Percentiles rank a stretch among this genome's conserved stretches.
Evolutionary conservation across 1,139 yeast genomes (phyloP).

Genomic region (Suhomyces anneliseae): DNA sequence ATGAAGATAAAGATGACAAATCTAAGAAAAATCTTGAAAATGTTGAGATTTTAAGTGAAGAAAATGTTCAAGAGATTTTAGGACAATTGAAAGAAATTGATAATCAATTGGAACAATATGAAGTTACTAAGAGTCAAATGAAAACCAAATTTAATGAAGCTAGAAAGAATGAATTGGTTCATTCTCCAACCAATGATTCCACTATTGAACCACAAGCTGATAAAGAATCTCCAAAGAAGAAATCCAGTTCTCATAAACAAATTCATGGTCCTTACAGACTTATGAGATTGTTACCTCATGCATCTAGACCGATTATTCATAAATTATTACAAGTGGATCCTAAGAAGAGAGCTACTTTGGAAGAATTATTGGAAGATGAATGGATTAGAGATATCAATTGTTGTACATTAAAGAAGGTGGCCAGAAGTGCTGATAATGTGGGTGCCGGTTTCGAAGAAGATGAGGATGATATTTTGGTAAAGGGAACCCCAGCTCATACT

Average conservation of each 20-base stretch:
- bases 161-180: constrained; percentile 12
- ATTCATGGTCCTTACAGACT: constrained; percentile 85
- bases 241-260: constrained; percentile 39
- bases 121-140: constrained; percentile 35
- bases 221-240: constrained; percentile 24
- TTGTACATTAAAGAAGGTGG: constrained; percentile 37
- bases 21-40: constrained; percentile 15
- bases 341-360: constrained; percentile 62
- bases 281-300: constrained; percentile 82
- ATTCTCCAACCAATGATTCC: background rate
- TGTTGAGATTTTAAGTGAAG: constrained; percentile 35
- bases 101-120: constrained; percentile 39
- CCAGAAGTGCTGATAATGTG: constrained; percentile 25
- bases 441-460: constrained; percentile 37
- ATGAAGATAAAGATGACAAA: constrained; percentile 12
- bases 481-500: constrained; percentile 43
- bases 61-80: constrained; percentile 33
- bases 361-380: constrained; percentile 63
- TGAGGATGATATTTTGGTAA: constrained; percentile 38
- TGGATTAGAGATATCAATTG: constrained; percentile 68
- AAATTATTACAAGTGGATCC: constrained; percentile 76
- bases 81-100: constrained; percentile 40
- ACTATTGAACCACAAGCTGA: constrained; percentile 2
- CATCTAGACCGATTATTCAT: constrained; percentile 75
- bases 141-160: constrained; percentile 32